Percentiles rank a stretch among this genome's conserved stretches.
Conservation (phyloP, 1,284 basidiomycete species). For the Thelephora terrestris region DNA sequence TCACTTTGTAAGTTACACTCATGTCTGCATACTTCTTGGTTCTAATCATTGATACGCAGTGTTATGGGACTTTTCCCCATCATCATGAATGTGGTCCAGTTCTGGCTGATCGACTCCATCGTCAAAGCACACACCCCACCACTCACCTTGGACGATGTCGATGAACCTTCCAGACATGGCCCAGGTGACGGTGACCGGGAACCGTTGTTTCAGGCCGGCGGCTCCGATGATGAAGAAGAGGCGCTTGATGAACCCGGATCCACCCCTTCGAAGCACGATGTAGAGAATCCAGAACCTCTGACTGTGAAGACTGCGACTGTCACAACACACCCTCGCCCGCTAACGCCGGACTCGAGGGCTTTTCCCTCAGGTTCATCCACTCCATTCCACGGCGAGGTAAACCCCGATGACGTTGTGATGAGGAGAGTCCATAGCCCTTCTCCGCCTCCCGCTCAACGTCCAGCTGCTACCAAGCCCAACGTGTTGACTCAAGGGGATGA, state of each 20-base stretch:
- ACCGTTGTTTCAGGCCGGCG: conserved; percentile 37
- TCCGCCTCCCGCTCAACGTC: background rate
- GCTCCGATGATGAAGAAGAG: conserved; percentile 30
- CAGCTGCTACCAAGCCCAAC: background rate
- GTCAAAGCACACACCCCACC: conserved; percentile 54
- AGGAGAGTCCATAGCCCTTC: background rate
- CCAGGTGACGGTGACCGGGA: conserved; percentile 34
- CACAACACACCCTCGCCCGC: too few species aligned
- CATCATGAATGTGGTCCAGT: conserved; percentile 86
- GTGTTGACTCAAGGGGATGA: background rate
- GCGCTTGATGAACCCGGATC: conserved; percentile 2
- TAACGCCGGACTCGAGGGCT: background rate
- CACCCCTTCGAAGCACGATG: conserved; percentile 20
- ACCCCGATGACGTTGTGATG: background rate
- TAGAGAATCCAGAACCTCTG: conserved; percentile 24
- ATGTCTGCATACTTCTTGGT: conserved; percentile 4
- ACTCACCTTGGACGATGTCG: conserved; percentile 28
- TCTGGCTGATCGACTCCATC: conserved; percentile 83
- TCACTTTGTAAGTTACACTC: conserved; percentile 60
- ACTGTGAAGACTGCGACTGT: too few species aligned
- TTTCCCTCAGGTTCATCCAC: background rate
- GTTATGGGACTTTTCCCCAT: conserved; percentile 92
- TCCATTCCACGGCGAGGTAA: background rate
- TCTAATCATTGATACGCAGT: conserved; percentile 26
- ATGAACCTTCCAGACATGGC: conserved; percentile 16